Evolutionary conservation across 179 eudicot genomes (phyloP).

Genomic region (Sideroxylon spinosum): DNA sequence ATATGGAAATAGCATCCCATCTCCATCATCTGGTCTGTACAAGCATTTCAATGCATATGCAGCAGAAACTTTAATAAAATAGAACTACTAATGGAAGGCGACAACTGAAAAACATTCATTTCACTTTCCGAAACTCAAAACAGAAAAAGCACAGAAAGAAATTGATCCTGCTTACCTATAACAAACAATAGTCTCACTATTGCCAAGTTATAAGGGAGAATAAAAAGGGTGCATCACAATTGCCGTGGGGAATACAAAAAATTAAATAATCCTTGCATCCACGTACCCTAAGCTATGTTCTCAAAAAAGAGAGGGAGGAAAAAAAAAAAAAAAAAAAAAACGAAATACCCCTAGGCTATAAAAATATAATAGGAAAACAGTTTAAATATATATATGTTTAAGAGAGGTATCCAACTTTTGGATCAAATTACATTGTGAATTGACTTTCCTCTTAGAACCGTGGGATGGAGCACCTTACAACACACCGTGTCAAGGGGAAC

Average conservation of each 20-base stretch:
- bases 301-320: neutral
- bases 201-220: neutral
- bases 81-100: neutral
- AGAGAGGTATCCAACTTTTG: neutral
- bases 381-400: neutral
- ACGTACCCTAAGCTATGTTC: neutral
- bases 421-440: neutral
- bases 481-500: neutral
- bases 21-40: neutral
- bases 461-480: neutral
- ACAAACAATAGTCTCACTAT: neutral
- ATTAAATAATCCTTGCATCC: neutral
- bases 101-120: neutral
- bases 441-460: neutral
- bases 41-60: neutral
- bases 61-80: neutral
- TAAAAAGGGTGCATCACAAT: neutral
- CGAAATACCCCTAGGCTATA: too few relatives aligned
- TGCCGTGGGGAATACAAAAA: too few relatives aligned
- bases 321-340: too few relatives aligned
- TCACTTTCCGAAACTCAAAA: conserved; percentile 4
- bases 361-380: neutral
- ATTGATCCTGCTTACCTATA: neutral
- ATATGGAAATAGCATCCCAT: neutral
- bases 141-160: neutral